A percentile compares a stretch with the other conserved stretches of the same genome.
Conservation (phyloP, 2,329 filamentous ascomycete species). For the Ophiostoma sp. region DNA sequence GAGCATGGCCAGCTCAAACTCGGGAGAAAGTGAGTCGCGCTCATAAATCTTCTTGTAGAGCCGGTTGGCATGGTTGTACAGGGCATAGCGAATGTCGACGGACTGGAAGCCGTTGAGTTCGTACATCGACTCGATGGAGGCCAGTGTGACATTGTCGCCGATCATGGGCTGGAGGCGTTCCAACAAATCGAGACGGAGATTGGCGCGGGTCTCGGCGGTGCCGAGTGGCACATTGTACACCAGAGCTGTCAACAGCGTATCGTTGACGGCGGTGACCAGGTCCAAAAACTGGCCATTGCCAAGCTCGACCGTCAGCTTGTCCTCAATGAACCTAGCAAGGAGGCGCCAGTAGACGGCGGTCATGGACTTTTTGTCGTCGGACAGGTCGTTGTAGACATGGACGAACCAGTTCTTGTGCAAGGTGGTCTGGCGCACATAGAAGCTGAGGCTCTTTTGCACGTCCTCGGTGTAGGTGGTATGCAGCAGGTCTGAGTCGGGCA, state of each 20-base stretch:
- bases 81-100: background rate
- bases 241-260: background rate
- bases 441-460: background rate
- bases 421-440: slow-evolving; percentile 2
- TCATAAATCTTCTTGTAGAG: slow-evolving; percentile 15
- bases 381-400: slow-evolving; percentile 3
- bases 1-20: slow-evolving; percentile 39
- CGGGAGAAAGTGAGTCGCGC: slow-evolving; percentile 13
- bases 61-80: background rate
- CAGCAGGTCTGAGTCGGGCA: background rate
- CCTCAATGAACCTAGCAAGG: background rate
- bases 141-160: background rate
- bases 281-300: background rate
- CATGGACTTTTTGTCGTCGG: slow-evolving; percentile 14
- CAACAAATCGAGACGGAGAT: background rate
- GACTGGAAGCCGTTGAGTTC: background rate
- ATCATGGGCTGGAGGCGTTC: background rate
- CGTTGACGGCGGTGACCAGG: background rate
- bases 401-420: slow-evolving; percentile 1
- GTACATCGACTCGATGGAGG: background rate
- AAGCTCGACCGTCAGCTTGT: background rate
- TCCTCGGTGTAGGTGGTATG: background rate
- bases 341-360: slow-evolving; percentile 16
- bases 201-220: background rate
- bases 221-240: background rate